Percentiles rank a stretch among this genome's conserved stretches.
Conservation (phyloP, 1,139 yeast genomes). For the Candida pseudoviswanathii region DNA sequence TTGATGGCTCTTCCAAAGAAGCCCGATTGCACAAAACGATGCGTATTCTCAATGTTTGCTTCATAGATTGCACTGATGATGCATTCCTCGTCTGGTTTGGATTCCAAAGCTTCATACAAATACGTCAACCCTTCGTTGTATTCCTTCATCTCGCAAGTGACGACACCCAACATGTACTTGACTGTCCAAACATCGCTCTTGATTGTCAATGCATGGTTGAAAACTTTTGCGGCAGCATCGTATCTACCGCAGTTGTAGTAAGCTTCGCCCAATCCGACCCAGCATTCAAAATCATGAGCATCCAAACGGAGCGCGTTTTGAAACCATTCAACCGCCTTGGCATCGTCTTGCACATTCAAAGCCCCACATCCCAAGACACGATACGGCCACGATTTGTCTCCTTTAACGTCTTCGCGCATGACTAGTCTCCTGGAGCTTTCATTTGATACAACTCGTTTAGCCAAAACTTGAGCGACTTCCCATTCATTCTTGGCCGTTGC, state of each 20-base stretch:
- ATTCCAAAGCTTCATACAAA: constrained; percentile 40
- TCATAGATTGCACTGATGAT: constrained; percentile 61
- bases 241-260: constrained; percentile 81
- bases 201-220: constrained; percentile 60
- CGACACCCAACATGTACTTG: constrained; percentile 65
- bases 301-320: constrained; percentile 80
- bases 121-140: constrained; percentile 36
- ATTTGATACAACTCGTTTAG: constrained; percentile 62
- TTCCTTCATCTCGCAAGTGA: constrained; percentile 48
- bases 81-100: constrained; percentile 55
- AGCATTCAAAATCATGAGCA: constrained; percentile 70
- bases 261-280: constrained; percentile 96
- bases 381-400: constrained; percentile 75
- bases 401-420: constrained; percentile 29
- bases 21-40: constrained; percentile 56
- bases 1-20: constrained; percentile 61
- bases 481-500: constrained; percentile 73
- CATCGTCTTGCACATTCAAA: constrained; percentile 71
- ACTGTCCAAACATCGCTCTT: constrained; percentile 56
- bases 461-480: constrained; percentile 80
- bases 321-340: constrained; percentile 83
- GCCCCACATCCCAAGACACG: constrained; percentile 81
- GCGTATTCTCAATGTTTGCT: constrained; percentile 56
- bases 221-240: constrained; percentile 86
- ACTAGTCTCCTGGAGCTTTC: constrained; percentile 59